Conservation (phyloP, 2,329 filamentous ascomycete genomes). For the Plenodomus tracheiphilus region DNA sequence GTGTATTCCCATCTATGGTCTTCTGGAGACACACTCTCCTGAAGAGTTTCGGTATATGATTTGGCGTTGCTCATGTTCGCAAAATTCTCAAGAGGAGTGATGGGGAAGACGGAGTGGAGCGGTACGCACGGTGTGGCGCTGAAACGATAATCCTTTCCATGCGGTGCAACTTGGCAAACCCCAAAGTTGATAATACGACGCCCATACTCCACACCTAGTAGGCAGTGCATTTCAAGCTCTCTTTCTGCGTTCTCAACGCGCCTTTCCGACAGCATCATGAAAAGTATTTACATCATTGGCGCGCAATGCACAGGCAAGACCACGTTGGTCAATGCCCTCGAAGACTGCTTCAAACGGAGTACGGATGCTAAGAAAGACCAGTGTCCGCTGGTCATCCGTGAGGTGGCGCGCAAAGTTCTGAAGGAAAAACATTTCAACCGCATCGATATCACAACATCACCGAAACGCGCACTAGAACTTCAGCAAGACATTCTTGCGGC, state of each 20-base stretch:
- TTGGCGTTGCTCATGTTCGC: slow-evolving; percentile 10
- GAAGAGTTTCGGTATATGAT: slow-evolving; percentile 20
- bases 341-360: slow-evolving; percentile 15
- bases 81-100: neutral
- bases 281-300: slow-evolving; percentile 49
- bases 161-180: neutral
- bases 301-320: slow-evolving; percentile 54
- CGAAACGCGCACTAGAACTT: slow-evolving; percentile 36
- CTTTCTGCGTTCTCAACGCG: too few relatives aligned
- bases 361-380: too few relatives aligned
- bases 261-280: too few relatives aligned
- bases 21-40: slow-evolving; percentile 21
- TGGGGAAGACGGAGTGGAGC: too few relatives aligned
- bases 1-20: slow-evolving; percentile 32
- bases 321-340: slow-evolving; percentile 46
- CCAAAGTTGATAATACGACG: too few relatives aligned
- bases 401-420: slow-evolving; percentile 47
- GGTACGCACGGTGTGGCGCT: neutral
- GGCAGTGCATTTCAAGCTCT: too few relatives aligned
- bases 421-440: slow-evolving; percentile 38
- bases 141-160: neutral
- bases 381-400: slow-evolving; percentile 33
- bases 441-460: slow-evolving; percentile 37
- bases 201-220: too few relatives aligned
- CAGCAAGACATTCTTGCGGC: slow-evolving; percentile 46